These are phyloP conservation scores for Phyllosticta citriasiana DNA, from an alignment of 2,329 filamentous ascomycete genomes.

Conservation along the genomic window DNA sequence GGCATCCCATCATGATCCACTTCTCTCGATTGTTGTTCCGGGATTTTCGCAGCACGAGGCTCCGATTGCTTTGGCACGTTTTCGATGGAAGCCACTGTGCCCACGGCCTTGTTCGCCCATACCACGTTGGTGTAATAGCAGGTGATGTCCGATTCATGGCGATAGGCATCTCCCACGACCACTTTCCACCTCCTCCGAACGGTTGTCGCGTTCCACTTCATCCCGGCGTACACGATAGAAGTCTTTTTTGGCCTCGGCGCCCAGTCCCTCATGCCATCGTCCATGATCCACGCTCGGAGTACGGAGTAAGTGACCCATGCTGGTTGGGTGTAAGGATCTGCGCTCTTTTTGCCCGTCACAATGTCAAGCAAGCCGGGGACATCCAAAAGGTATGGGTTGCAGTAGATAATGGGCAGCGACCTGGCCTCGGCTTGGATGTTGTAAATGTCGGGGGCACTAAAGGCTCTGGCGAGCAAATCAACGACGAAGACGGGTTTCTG, in stretches of 20 bases:
- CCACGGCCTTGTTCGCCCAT: slow-evolving; percentile 2
- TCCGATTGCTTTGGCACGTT: background rate
- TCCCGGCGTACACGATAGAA: slow-evolving; percentile 2
- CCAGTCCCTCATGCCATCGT: background rate
- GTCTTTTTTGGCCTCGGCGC: background rate
- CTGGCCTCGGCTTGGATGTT: background rate
- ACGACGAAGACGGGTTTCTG: background rate
- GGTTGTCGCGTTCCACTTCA: slow-evolving; percentile 2
- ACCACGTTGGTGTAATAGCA: slow-evolving; percentile 5
- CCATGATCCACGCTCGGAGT: slow-evolving; percentile 5
- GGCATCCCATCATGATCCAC: background rate
- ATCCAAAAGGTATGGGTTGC: slow-evolving; percentile 5
- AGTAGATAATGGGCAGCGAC: slow-evolving; percentile 7
- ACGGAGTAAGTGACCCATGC: slow-evolving; percentile 8
- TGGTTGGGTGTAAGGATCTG: slow-evolving; percentile 4
- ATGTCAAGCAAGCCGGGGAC: background rate
- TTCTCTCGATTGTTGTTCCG: background rate
- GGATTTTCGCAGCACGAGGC: background rate
- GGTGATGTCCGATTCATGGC: background rate
- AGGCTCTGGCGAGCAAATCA: background rate
- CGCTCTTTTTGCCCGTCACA: background rate
- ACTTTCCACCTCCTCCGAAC: slow-evolving; percentile 7
- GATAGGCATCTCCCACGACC: background rate
- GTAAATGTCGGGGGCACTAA: background rate
- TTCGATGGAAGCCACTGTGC: background rate